Conservation (phyloP, 495 filamentous ascomycete genomes). For the Amniculicola lignicola region DNA sequence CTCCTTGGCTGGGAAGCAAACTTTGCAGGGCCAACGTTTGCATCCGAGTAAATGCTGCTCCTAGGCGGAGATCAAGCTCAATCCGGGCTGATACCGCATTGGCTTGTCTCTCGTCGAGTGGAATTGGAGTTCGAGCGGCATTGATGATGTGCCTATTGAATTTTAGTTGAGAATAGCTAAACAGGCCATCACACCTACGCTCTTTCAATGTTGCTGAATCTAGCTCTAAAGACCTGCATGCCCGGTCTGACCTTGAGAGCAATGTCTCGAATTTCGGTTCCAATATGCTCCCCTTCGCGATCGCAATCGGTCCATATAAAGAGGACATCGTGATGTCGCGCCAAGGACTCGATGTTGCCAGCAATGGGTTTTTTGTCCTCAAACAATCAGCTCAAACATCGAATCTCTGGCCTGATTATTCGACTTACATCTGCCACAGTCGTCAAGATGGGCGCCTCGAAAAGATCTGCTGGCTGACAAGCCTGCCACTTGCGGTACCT, state of each 20-base stretch:
- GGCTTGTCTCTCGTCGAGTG: conserved; percentile 80
- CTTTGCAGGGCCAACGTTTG: conserved; percentile 69
- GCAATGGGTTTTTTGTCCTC: conserved; percentile 79
- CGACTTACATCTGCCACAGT: conserved; percentile 58
- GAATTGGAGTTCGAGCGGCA: conserved; percentile 71
- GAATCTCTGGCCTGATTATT: not conserved
- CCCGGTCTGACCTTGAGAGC: conserved; percentile 68
- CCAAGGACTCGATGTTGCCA: conserved; percentile 76
- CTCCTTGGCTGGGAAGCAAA: conserved; percentile 60
- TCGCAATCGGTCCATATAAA: conserved; percentile 99
- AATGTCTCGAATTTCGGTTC: conserved; percentile 81
- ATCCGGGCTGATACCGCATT: conserved; percentile 86
- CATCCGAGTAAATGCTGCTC: conserved; percentile 87
- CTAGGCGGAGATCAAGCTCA: conserved; percentile 88
- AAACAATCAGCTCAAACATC: conserved; percentile 10
- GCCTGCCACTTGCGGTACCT: conserved; percentile 74
- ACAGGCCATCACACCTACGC: conserved; percentile 55
- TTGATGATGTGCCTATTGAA: conserved; percentile 68
- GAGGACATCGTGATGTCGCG: conserved; percentile 63
- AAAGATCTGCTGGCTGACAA: conserved; percentile 73
- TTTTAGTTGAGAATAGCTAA: conserved; percentile 20
- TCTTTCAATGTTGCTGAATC: conserved; percentile 93
- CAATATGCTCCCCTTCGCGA: conserved; percentile 95
- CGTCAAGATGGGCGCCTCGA: conserved; percentile 73
- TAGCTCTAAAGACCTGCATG: conserved; percentile 78